Evolutionary conservation across 2,329 filamentous ascomycete species (phyloP).

Genomic region (Aureobasidium sp.): DNA sequence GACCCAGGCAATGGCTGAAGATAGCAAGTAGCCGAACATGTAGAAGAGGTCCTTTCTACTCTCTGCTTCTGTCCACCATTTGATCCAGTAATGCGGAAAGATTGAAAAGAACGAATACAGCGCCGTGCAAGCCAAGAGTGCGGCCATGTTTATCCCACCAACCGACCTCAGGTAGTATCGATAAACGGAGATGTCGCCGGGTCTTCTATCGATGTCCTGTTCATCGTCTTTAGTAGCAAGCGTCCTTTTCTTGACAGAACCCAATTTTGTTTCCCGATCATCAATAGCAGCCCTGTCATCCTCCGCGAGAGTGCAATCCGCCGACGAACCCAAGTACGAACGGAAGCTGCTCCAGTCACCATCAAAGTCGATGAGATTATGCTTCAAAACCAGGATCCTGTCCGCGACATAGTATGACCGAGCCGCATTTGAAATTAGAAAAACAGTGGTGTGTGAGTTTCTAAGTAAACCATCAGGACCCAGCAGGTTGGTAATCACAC

Average conservation of each 20-base stretch:
- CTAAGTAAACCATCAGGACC: conserved; percentile 37
- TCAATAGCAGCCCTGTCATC: background rate
- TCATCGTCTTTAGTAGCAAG: background rate
- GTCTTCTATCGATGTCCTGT: conserved; percentile 18
- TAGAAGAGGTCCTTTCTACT: conserved; percentile 24
- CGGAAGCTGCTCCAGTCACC: background rate
- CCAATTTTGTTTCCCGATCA: background rate
- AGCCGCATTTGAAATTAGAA: background rate
- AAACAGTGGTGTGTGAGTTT: conserved; percentile 11
- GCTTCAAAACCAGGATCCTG: background rate
- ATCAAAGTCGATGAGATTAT: background rate
- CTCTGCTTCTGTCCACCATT: conserved; percentile 41
- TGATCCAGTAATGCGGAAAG: conserved; percentile 35
- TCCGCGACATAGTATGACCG: background rate
- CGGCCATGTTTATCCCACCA: background rate
- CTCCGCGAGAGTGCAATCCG: background rate
- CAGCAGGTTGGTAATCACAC: conserved; percentile 39
- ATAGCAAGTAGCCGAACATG: conserved; percentile 17
- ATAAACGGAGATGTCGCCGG: conserved; percentile 31
- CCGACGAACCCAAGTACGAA: background rate
- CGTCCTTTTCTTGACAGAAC: background rate
- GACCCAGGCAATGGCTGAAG: conserved; percentile 8
- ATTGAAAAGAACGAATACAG: conserved; percentile 19
- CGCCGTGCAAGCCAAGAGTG: conserved; percentile 20
- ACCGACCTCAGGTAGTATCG: background rate